These are phyloP conservation scores for Botryosphaeria dothidea DNA, from an alignment of 2,329 filamentous ascomycete species.

Conservation along the genomic window DNA sequence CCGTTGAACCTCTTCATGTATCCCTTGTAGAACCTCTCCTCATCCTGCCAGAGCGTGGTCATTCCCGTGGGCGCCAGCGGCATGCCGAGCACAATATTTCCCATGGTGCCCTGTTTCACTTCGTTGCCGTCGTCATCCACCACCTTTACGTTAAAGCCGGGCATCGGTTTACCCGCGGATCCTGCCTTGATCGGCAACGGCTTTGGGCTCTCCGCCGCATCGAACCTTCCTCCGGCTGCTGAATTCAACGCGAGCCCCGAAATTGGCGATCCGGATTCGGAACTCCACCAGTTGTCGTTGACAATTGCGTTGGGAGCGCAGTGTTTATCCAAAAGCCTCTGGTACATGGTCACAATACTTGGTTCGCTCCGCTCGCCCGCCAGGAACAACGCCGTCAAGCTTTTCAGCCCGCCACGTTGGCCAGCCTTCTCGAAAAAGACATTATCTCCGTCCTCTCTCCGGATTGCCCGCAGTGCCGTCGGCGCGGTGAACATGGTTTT, in stretches of 20 bases:
- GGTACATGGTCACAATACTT: constrained; percentile 78
- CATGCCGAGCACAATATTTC: constrained; percentile 83
- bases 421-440: constrained; percentile 64
- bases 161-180: constrained; percentile 87
- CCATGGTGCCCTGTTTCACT: constrained; percentile 73
- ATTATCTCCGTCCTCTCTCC: constrained; percentile 80
- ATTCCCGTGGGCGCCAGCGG: constrained; percentile 86
- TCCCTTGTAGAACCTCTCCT: constrained; percentile 79
- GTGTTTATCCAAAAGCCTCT: constrained; percentile 67
- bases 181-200: constrained; percentile 73
- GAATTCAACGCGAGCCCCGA: constrained; percentile 66
- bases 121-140: constrained; percentile 80
- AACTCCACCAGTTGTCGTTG: constrained; percentile 75
- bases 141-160: constrained; percentile 82
- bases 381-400: constrained; percentile 74
- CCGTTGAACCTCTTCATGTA: constrained; percentile 82
- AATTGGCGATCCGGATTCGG: constrained; percentile 69
- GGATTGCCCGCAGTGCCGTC: constrained; percentile 82
- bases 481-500: constrained; percentile 85
- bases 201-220: constrained; percentile 40
- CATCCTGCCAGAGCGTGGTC: constrained; percentile 81
- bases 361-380: constrained; percentile 90
- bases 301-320: constrained; percentile 64
- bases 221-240: constrained; percentile 58
- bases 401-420: constrained; percentile 67